These are phyloP conservation scores for Exophiala sp. DNA, from an alignment of 2,329 filamentous ascomycete genomes.

Conservation along the genomic window DNA sequence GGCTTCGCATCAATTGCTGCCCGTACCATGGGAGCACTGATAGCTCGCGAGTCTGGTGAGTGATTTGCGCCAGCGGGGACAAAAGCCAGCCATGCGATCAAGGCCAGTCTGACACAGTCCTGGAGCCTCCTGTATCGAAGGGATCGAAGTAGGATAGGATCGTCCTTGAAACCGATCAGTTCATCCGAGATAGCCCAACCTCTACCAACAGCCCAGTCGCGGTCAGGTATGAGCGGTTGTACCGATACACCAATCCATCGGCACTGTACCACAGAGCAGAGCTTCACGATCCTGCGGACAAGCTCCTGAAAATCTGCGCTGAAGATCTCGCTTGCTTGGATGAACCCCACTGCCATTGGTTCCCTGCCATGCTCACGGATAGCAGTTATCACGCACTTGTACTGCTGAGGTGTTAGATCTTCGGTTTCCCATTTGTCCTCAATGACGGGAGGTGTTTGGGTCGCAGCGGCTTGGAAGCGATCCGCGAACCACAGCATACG, in stretches of 20 bases:
- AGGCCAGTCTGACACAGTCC: slow-evolving; percentile 13
- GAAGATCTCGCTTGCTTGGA: slow-evolving; percentile 2
- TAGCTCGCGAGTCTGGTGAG: neutral
- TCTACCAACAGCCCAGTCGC: slow-evolving; percentile 13
- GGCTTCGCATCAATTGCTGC: slow-evolving; percentile 14
- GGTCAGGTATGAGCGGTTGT: slow-evolving; percentile 7
- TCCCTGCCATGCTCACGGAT: slow-evolving; percentile 4
- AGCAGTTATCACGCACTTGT: neutral
- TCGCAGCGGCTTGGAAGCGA: slow-evolving; percentile 18
- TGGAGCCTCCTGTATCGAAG: neutral
- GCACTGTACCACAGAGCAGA: slow-evolving; percentile 14
- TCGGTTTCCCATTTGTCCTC: slow-evolving; percentile 15
- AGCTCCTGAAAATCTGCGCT: slow-evolving; percentile 7
- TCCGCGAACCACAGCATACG: slow-evolving; percentile 20
- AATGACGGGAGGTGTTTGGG: slow-evolving; percentile 9
- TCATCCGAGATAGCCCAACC: slow-evolving; percentile 13
- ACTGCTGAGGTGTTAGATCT: slow-evolving; percentile 7
- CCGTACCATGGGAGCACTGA: neutral
- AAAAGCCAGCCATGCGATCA: slow-evolving; percentile 19
- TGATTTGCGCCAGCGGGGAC: slow-evolving; percentile 9
- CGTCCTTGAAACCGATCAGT: slow-evolving; percentile 7
- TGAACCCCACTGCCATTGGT: slow-evolving; percentile 11
- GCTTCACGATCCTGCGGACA: slow-evolving; percentile 5
- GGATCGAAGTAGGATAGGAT: neutral
- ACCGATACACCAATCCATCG: slow-evolving; percentile 4